These are phyloP conservation scores for Bolboschoenoplectus hybrid DNA, from an alignment of 202 grass and related monocot genomes.

Conservation along the genomic window DNA sequence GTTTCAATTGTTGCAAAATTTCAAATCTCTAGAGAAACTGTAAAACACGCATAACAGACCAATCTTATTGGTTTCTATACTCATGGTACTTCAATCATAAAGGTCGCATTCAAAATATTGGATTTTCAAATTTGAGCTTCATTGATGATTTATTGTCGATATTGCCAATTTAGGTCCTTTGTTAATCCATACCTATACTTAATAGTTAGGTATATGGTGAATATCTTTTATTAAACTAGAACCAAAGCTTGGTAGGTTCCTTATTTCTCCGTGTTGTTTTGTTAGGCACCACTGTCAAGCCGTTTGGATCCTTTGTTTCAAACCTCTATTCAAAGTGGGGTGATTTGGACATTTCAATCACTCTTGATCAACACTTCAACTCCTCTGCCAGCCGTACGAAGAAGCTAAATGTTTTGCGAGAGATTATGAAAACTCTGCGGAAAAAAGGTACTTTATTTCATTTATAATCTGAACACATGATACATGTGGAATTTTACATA, in stretches of 20 bases:
- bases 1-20: background rate
- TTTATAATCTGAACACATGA: background rate
- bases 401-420: slow-evolving; percentile 62
- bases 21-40: background rate
- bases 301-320: slow-evolving; percentile 95
- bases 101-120: background rate
- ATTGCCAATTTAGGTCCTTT: background rate
- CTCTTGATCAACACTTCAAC: slow-evolving; percentile 39
- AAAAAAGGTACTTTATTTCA: slow-evolving; percentile 51
- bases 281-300: slow-evolving; percentile 61
- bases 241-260: background rate
- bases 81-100: background rate
- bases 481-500: background rate
- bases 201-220: background rate
- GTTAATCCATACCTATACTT: background rate
- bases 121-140: slow-evolving; percentile 16
- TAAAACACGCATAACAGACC: background rate
- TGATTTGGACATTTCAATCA: slow-evolving; percentile 90
- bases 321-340: slow-evolving; percentile 91
- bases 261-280: slow-evolving; percentile 30
- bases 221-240: slow-evolving; percentile 17
- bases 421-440: slow-evolving; percentile 59
- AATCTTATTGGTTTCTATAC: background rate
- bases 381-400: slow-evolving; percentile 42
- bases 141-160: background rate